A percentile compares a stretch with the other conserved stretches of the same genome.
phyloP scores from a whole-genome alignment of 768 basidiomycete species.

The Boletus reticulatus region DNA sequence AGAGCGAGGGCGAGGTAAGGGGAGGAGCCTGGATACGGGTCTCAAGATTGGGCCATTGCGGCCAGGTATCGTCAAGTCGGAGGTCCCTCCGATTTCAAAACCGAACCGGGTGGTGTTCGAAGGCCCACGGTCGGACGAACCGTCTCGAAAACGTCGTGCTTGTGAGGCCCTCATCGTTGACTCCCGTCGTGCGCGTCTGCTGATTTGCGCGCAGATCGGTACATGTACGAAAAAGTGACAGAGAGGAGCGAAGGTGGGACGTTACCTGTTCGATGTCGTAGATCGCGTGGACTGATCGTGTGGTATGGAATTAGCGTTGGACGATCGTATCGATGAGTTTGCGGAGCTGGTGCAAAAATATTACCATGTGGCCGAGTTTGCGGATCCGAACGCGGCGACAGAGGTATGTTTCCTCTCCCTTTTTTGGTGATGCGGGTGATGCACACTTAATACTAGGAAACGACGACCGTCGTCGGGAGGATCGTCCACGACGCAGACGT shows the following conservation, averaged over 20 bases:
- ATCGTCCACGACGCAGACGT: conserved; percentile 69
- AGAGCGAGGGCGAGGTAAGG: conserved; percentile 12
- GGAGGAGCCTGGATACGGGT: conserved; percentile 7
- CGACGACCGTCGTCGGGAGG: conserved; percentile 69
- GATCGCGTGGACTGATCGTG: neutral
- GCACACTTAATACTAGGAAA: conserved; percentile 42
- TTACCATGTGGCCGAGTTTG: conserved; percentile 70
- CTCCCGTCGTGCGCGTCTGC: neutral
- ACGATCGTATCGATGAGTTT: conserved; percentile 85
- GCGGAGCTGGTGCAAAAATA: conserved; percentile 68
- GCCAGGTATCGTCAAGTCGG: conserved; percentile 15
- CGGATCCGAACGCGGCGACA: conserved; percentile 65
- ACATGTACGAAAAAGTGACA: conserved; percentile 91
- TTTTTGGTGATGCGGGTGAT: neutral
- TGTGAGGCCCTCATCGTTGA: conserved; percentile 45
- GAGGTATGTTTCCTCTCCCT: conserved; percentile 38
- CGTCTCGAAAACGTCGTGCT: conserved; percentile 42
- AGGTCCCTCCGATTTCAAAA: conserved; percentile 17
- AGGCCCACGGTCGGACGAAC: conserved; percentile 30
- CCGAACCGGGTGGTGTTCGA: conserved; percentile 30
- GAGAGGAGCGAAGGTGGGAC: conserved; percentile 75
- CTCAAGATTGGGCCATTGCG: conserved; percentile 16
- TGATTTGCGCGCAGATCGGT: conserved; percentile 55
- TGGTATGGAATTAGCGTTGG: conserved; percentile 54
- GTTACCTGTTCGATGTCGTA: conserved; percentile 1